Evolutionary conservation across 2,329 filamentous ascomycete species (phyloP).

Genomic region (Penicillium rolfsii): DNA sequence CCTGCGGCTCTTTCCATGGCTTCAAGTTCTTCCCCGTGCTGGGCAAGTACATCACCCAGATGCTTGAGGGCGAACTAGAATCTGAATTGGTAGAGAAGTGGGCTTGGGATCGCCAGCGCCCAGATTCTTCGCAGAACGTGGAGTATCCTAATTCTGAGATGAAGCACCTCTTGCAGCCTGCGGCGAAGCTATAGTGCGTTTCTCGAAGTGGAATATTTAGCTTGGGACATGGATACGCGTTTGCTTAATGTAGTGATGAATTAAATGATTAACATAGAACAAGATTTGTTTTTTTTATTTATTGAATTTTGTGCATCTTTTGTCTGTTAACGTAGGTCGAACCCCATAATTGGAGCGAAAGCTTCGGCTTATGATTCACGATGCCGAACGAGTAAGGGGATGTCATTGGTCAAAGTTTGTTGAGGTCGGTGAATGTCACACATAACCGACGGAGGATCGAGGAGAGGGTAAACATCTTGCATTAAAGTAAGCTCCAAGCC

Average conservation of each 20-base stretch:
- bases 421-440: not conserved
- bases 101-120: conserved; percentile 58
- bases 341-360: not conserved
- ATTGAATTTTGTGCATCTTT: not conserved
- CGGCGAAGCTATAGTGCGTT: conserved; percentile 33
- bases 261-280: conserved; percentile 3
- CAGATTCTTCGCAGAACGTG: conserved; percentile 56
- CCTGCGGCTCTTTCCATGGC: conserved; percentile 35
- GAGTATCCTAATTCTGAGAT: conserved; percentile 64
- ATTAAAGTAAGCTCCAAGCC: not conserved
- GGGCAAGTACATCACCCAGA: conserved; percentile 35
- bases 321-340: too few species aligned
- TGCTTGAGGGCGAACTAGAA: conserved; percentile 32
- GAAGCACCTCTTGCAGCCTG: conserved; percentile 53
- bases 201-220: not conserved
- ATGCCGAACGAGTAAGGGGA: not conserved
- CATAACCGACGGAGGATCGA: not conserved
- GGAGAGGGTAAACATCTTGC: not conserved
- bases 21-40: conserved; percentile 38
- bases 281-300: not conserved
- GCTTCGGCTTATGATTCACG: not conserved
- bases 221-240: conserved; percentile 36
- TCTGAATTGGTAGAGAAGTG: conserved; percentile 32
- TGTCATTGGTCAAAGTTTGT: not conserved
- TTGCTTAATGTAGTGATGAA: conserved; percentile 1